phyloP scores from a whole-genome alignment of 257 asterid genomes.

The Parsonsia alboflavescens region DNA sequence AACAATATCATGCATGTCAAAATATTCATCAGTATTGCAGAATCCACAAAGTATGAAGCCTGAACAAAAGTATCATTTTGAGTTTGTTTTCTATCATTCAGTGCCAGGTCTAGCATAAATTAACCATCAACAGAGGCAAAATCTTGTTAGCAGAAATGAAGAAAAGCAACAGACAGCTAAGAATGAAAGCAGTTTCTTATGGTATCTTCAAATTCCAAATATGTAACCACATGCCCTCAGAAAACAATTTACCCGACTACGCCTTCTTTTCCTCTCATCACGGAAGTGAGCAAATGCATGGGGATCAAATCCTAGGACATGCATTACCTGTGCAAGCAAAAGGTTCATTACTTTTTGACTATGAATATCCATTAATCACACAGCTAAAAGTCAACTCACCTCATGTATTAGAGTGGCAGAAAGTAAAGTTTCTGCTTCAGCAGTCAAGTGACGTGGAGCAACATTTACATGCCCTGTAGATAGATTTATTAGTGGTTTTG shows the following conservation, averaged over 20 bases:
- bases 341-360: conserved; percentile 8
- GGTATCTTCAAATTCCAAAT: background rate
- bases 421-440: conserved; percentile 90
- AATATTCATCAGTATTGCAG: background rate
- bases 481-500: conserved; percentile 5
- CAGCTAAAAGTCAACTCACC: conserved; percentile 36
- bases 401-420: conserved; percentile 90
- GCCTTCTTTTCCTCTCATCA: conserved; percentile 89
- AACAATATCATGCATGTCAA: background rate
- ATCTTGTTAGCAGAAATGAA: background rate
- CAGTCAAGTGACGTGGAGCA: conserved; percentile 98
- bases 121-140: background rate
- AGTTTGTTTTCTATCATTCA: background rate
- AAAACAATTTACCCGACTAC: conserved; percentile 47
- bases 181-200: background rate
- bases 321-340: conserved; percentile 61
- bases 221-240: background rate
- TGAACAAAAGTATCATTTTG: background rate
- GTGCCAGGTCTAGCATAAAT: background rate
- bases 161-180: background rate
- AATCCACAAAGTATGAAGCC: background rate
- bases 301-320: conserved; percentile 95
- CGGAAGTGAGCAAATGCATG: conserved; percentile 96
- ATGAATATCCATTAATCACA: background rate
- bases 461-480: conserved; percentile 91